A percentile compares a stretch with the other conserved stretches of the same genome.
These are phyloP conservation scores for Oxytropis ochrocephala DNA, from an alignment of 306 rosid genomes.

Conservation along the genomic window DNA sequence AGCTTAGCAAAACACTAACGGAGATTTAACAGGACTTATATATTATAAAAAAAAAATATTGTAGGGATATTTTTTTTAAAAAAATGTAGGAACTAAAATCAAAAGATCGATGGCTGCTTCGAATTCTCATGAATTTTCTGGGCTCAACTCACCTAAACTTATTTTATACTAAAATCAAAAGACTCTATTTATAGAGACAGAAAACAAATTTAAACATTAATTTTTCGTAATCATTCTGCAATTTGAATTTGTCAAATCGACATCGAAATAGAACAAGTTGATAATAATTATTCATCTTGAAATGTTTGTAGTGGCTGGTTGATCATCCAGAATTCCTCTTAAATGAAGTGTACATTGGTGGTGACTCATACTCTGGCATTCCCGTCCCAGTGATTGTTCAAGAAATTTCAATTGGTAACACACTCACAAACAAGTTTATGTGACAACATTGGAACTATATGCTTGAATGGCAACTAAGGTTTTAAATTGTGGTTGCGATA, in stretches of 20 bases:
- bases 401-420: constrained; percentile 40
- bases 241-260: not conserved
- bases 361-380: constrained; percentile 60
- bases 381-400: constrained; percentile 40
- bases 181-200: no score
- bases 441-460: not conserved
- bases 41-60: no score
- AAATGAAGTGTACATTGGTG: constrained; percentile 42
- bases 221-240: not conserved
- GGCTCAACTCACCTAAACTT: no score
- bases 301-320: constrained; percentile 43
- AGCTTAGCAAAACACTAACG: no score
- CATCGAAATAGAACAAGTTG: not conserved
- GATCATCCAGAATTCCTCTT: constrained; percentile 18
- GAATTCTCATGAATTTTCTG: no score
- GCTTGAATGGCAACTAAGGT: not conserved
- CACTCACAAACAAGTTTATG: not conserved
- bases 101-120: no score
- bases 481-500: no score
- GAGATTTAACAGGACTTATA: no score
- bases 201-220: no score
- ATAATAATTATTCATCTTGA: not conserved
- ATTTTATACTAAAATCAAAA: no score
- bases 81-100: no score
- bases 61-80: no score